Evolutionary conservation across 2,329 filamentous ascomycete genomes (phyloP), one percentile per base, ranked within the genome.

Genomic region (Rutstroemia sp.): DNA sequence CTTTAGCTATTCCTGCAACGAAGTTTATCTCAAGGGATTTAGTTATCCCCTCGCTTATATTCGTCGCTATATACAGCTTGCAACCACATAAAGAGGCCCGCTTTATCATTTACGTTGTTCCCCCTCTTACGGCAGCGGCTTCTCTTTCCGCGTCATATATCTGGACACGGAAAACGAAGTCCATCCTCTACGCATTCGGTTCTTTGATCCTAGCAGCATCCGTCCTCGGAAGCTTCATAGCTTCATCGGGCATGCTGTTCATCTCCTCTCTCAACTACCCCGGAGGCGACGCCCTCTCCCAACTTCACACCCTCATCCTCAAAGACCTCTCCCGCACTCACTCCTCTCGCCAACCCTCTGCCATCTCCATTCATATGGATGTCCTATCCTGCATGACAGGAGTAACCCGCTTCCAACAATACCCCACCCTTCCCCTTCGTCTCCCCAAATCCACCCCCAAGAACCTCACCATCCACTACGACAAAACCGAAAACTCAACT

Each of bases 51-150:
- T 79, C 81, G 9, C 62, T 95, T 1, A 71, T 80, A 30, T 99
- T 92, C 70, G 77, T 95, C 19, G 79, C 79, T 4, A 71, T 95
- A 45, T 97, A 96, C 76, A 96, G 90, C 61, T 65, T 90, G 51
- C 87, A 96, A 60, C 92, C 92, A 0, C 94, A 99, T 75, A 99
- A 99, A 70, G 94, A 99, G 74, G 88, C 91, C 70, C 88, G 94
- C 18, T 99, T 99, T 76, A 86, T 99, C 64, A 84, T 97, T 66
- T 97, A 97, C 73, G 79, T 83, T 52, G 78, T 95, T 23, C 94
- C 94, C 0, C 79, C 86, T 0, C 75, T 97, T 30, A 96, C 92
- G 0, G 87, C 86, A 10, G 81, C 86, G 2, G 86, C 90, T 0
- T 85, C 90, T 3, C 77, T 90, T 4, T 86, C 85, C 19, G 89